Percentiles rank a stretch among this genome's conserved stretches.
Conservation (phyloP, 345 rosid genomes). For the Physaria fendleri region DNA sequence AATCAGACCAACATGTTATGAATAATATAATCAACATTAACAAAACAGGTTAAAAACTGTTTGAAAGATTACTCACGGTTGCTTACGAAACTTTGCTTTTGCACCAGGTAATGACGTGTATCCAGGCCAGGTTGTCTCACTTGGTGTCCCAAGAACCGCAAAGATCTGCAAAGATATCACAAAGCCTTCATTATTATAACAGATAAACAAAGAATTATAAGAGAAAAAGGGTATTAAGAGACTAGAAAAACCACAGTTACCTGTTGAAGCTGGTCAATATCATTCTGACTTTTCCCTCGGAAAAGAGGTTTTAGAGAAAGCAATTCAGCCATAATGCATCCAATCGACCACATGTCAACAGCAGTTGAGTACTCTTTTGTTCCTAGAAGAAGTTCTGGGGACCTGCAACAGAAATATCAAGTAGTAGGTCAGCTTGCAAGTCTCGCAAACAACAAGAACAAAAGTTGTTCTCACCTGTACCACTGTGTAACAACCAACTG, state of each 20-base stretch:
- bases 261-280: slow-evolving; percentile 68
- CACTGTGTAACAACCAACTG: slow-evolving; percentile 70
- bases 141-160: slow-evolving; percentile 72
- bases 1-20: neutral
- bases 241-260: slow-evolving; percentile 26
- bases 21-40: neutral
- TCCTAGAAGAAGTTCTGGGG: slow-evolving; percentile 80
- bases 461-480: slow-evolving; percentile 56
- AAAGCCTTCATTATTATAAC: neutral
- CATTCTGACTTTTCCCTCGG: slow-evolving; percentile 48
- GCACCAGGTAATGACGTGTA: slow-evolving; percentile 53
- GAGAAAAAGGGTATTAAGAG: neutral
- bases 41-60: neutral
- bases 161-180: slow-evolving; percentile 48
- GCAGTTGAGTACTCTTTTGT: slow-evolving; percentile 73
- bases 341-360: slow-evolving; percentile 94
- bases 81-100: slow-evolving; percentile 62
- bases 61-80: slow-evolving; percentile 43
- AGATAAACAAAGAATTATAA: neutral
- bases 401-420: slow-evolving; percentile 40
- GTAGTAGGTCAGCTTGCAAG: slow-evolving; percentile 1
- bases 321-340: slow-evolving; percentile 91
- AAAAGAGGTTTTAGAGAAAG: slow-evolving; percentile 61
- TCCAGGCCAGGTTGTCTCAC: slow-evolving; percentile 64
- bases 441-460: neutral